Percentiles rank a stretch among this genome's conserved stretches.
phyloP scores from a whole-genome alignment of 768 basidiomycete genomes.

The Podaxis rugospora region DNA sequence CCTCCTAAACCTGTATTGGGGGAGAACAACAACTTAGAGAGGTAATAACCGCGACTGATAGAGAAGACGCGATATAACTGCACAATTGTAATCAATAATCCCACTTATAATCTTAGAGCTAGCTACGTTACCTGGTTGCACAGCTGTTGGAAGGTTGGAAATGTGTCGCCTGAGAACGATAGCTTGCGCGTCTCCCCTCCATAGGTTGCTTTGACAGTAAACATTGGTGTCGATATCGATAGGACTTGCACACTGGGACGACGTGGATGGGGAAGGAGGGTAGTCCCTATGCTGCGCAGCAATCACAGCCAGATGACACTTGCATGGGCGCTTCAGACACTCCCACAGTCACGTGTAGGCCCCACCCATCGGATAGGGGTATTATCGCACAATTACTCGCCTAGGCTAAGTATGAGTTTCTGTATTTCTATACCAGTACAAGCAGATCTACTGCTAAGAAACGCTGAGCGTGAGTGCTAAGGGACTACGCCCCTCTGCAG shows the following conservation, averaged over 20 bases:
- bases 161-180: constrained; percentile 47
- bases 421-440: too few species aligned
- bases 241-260: constrained; percentile 15
- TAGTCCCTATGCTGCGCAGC: constrained; percentile 12
- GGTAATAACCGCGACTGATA: constrained; percentile 51
- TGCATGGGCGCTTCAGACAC: background rate
- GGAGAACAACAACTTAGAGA: constrained; percentile 68
- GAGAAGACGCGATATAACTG: constrained; percentile 73
- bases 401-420: background rate
- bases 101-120: background rate
- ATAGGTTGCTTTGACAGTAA: constrained; percentile 79
- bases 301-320: background rate
- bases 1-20: constrained; percentile 48
- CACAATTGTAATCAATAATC: constrained; percentile 20
- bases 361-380: background rate
- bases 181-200: constrained; percentile 65
- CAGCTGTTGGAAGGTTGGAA: constrained; percentile 63
- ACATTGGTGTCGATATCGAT: constrained; percentile 38
- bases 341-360: constrained; percentile 7
- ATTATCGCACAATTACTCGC: background rate
- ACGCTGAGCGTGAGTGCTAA: background rate
- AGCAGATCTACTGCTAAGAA: background rate
- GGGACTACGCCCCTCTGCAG: too few species aligned
- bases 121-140: constrained; percentile 52
- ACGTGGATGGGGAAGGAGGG: constrained; percentile 12